phyloP scores from a whole-genome alignment of 2,329 filamentous ascomycete genomes.

The Raffaelea arxii region DNA sequence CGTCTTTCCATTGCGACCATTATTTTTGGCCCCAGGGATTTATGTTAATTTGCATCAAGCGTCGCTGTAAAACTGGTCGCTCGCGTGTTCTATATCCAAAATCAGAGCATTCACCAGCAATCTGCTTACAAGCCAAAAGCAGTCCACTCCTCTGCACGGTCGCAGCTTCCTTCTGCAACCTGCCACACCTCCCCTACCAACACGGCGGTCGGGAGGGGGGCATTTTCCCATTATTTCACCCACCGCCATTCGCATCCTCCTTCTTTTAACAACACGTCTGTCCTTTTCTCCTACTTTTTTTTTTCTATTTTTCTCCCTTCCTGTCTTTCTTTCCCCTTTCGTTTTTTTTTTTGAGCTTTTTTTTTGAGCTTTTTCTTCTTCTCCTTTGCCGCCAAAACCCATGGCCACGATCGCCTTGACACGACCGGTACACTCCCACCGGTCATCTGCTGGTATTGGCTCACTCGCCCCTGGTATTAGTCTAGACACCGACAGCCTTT shows the following conservation, averaged over 20 bases:
- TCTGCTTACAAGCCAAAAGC: neutral
- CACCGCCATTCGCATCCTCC: neutral
- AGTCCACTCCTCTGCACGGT: neutral
- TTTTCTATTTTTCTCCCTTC: neutral
- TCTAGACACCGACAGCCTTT: constrained; percentile 27
- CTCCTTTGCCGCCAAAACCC: constrained; percentile 30
- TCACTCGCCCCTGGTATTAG: constrained; percentile 22
- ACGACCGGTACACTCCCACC: constrained; percentile 21
- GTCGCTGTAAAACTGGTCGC: neutral
- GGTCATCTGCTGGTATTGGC: constrained; percentile 20
- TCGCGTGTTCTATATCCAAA: neutral
- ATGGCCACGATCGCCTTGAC: constrained; percentile 50
- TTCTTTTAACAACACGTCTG: neutral
- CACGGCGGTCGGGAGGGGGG: too few species aligned
- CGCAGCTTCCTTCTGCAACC: neutral
- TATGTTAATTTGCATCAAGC: neutral
- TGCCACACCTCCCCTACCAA: neutral
- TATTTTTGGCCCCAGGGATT: too few species aligned
- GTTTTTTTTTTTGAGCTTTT: neutral
- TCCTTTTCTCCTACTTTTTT: neutral
- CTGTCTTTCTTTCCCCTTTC: neutral
- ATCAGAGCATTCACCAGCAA: neutral
- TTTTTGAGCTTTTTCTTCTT: neutral
- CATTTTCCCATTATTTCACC: too few species aligned
- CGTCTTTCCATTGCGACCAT: neutral